Percentiles rank a stretch among this genome's conserved stretches.
Evolutionary conservation across 179 eudicot genomes (phyloP).

Genomic region (Nepenthes alata): DNA sequence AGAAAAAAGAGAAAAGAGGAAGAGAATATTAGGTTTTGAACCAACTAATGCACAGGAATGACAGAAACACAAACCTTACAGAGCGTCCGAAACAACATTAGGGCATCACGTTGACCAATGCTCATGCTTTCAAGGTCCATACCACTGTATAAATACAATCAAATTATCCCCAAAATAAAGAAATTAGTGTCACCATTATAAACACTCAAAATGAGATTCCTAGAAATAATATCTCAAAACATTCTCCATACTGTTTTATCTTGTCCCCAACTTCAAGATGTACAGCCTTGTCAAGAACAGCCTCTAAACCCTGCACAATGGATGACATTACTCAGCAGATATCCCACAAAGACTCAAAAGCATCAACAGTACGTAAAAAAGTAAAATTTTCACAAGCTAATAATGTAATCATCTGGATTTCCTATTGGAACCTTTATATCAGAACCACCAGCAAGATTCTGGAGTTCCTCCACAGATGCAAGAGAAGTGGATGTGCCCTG

Average conservation of each 20-base stretch:
- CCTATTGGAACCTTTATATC: conserved; percentile 68
- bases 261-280: conserved; percentile 80
- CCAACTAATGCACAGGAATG: background rate
- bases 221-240: conserved; percentile 1
- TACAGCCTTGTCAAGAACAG: conserved; percentile 96
- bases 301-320: conserved; percentile 77
- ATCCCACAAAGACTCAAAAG: background rate
- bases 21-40: background rate
- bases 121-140: conserved; percentile 80
- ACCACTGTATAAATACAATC: conserved; percentile 33
- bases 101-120: conserved; percentile 78
- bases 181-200: conserved; percentile 4
- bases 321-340: background rate
- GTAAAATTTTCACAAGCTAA: background rate
- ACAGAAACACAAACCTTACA: conserved; percentile 63
- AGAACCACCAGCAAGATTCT: conserved; percentile 86
- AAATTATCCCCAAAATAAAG: conserved; percentile 6
- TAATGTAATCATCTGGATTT: conserved; percentile 2
- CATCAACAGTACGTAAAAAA: background rate
- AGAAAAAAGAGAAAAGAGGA: background rate
- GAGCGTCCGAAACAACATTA: conserved; percentile 89
- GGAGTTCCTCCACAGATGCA: conserved; percentile 85
- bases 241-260: conserved; percentile 44
- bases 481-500: conserved; percentile 46
- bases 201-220: background rate